Evolutionary conservation across 2,329 filamentous ascomycete species (phyloP), one percentile per base, ranked within the genome.

Genomic region (Penicillium sp.): DNA sequence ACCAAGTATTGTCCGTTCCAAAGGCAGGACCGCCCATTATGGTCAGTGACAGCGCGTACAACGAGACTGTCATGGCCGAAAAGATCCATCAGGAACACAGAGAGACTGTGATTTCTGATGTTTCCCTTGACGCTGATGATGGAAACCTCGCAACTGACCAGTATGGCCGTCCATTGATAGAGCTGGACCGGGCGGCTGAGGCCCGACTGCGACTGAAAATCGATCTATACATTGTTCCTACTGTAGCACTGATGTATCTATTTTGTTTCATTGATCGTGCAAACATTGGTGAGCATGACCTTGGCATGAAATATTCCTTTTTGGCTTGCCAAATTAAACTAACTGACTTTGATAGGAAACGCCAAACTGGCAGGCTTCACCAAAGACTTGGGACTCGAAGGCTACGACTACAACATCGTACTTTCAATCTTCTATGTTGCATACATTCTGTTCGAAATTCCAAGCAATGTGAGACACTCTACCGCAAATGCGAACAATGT

Each of bases 201-300:
- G 71, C 79, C 8, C 81, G 77, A 51, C 76, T 90, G 24, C 78
- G 86, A 8, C 73, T 75, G 65, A 90, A 90, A 70, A 85, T 90
- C 48, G 88, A 90, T 64, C 63, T 88, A 6, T 82, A 78, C 64
- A 82, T 89, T 45, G 78, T 90, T 0, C 88, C 88, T 0, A 88
- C 85, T 0, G 86, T 90, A 0, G 76, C 87, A 0, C 56, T 90
- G 0, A 75, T 90, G 3, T 90, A 90, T 65, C 79, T 90, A 0
- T 90, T 90, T 66, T 90, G 87, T 74, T 90, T 90, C 72, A 89
- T 90, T 61, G 88, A 90, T 65, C 81, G 88, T n/a, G 86, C 87
- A 24, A 90, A 90, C 59, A 87, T 91, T 37, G 88, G 87, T 87
- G 67, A 9, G 59, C n/a, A n/a, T 39, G n/a, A 5, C n/a, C 31